Base-by-base conservation (phyloP, 2,329 filamentous ascomycete species). In the Aureobasidium sp. region DNA sequence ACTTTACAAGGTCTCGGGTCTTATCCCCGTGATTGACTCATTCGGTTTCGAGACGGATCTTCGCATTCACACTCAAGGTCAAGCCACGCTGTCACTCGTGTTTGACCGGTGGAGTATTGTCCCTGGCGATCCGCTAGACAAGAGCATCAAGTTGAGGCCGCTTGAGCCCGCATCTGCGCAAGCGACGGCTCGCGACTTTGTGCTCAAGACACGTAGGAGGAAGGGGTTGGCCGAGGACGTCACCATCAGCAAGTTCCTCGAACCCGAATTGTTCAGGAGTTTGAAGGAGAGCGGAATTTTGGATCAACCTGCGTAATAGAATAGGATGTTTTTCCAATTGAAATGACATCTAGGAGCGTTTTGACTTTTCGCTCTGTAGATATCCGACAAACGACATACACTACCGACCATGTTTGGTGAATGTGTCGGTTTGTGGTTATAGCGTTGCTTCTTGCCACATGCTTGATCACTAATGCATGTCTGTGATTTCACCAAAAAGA, bases 11-110 rank as follows among this genome's bases (percentile, higher is more conserved):
- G 90, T 96, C 50, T 87, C 85, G 63, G 93, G 93, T 3, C 77
- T 97, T 45, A 83, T 98, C 53, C 93, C 93, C 8, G 93, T 97
- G 56, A 95, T 98, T 66, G 93, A 98, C 74, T 90, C 85, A 25
- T 98, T 98, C 65, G 93, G 93, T 17, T 97, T 98, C 70, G 93
- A 98, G 75, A 97, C 93, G 12, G 93, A 98, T 73, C 77, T 98
- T 55, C 80, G 93, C 58, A 97, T 97, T 65, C 90, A 95, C 70
- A 96, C 91, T 0, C 88, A 96, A 73, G 91, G 93, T 49, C 85
- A 90, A 67, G 90, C 90, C 53, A 90, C 88, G 64, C 83, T 97
- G 50, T 90, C 85, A 62, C 78, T 98, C 30, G 89, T 95, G 11
- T 98, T 98, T 69, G 93, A 98, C 66, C 84, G 88, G 59, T 98